A percentile compares a stretch with the other conserved stretches of the same genome.
phyloP scores from a whole-genome alignment of 306 rosid species.

The Lathyrus oleraceus region DNA sequence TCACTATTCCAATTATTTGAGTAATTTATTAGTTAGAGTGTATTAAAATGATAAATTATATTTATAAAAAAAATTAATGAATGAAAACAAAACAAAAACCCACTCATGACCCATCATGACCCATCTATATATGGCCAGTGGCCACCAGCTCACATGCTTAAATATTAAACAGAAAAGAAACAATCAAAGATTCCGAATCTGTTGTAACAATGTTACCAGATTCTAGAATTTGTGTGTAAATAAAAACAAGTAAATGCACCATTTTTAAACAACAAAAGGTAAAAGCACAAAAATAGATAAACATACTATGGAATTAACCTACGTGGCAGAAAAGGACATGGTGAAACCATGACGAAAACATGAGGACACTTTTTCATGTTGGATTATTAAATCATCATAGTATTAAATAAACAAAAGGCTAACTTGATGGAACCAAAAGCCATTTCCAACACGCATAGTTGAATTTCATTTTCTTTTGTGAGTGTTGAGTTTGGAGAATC shows the following conservation, averaged over 20 bases:
- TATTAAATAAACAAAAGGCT: not conserved
- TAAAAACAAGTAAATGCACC: not conserved
- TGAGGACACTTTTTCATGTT: slow-evolving; percentile 53
- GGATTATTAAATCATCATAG: not conserved
- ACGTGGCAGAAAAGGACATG: slow-evolving; percentile 10
- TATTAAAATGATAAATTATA: no score
- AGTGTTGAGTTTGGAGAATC: not conserved
- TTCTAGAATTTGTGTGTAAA: slow-evolving; percentile 9
- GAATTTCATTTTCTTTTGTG: not conserved
- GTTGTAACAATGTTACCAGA: not conserved
- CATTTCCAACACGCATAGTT: slow-evolving; percentile 20
- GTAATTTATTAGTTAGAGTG: no score
- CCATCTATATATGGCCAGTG: not conserved
- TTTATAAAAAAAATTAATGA: no score
- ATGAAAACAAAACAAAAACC: not conserved
- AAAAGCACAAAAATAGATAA: not conserved
- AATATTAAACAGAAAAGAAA: not conserved
- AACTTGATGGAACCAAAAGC: slow-evolving; percentile 27
- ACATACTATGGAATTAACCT: not conserved
- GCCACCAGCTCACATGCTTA: not conserved
- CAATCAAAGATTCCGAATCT: not conserved
- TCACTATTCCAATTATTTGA: no score
- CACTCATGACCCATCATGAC: not conserved
- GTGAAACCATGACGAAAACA: slow-evolving; percentile 44
- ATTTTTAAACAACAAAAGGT: not conserved